These are phyloP conservation scores for Phlebiopsis flavidoalba DNA, from an alignment of 768 basidiomycete genomes.

Conservation along the genomic window DNA sequence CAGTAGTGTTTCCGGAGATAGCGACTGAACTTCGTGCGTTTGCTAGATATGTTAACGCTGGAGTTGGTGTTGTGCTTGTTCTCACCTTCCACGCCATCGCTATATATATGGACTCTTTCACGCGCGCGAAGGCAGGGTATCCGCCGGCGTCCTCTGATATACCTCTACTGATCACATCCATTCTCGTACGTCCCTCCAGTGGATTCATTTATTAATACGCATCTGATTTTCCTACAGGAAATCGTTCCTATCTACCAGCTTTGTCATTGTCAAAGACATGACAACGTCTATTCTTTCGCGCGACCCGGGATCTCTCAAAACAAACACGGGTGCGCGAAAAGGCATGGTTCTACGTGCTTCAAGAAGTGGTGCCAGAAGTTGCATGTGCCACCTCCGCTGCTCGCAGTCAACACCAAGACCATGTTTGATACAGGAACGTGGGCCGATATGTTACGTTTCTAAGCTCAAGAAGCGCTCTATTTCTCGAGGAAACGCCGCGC, in stretches of 20 bases:
- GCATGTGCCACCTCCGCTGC: slow-evolving; percentile 1
- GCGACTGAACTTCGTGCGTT: neutral
- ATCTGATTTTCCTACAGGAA: neutral
- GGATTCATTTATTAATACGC: neutral
- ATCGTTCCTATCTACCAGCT: neutral
- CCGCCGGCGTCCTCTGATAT: neutral
- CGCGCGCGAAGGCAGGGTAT: neutral
- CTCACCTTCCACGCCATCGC: neutral
- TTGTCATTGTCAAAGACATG: neutral
- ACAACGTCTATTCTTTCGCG: neutral
- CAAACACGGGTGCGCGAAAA: slow-evolving; percentile 5
- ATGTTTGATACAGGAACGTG: neutral
- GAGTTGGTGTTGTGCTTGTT: neutral
- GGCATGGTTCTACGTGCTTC: slow-evolving; percentile 15
- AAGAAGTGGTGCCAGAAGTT: slow-evolving; percentile 12
- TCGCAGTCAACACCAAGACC: slow-evolving; percentile 10
- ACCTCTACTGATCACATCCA: neutral
- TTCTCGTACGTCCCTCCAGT: slow-evolving; percentile 9
- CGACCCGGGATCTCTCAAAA: slow-evolving; percentile 10
- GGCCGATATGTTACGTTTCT: neutral
- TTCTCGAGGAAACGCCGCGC: too few species aligned
- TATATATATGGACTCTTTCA: neutral
- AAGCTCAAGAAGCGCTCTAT: too few species aligned
- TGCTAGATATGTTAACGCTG: slow-evolving; percentile 1
- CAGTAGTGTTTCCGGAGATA: too few species aligned